Conservation (phyloP, 306 rosid genomes). For the Inga oerstediana region DNA sequence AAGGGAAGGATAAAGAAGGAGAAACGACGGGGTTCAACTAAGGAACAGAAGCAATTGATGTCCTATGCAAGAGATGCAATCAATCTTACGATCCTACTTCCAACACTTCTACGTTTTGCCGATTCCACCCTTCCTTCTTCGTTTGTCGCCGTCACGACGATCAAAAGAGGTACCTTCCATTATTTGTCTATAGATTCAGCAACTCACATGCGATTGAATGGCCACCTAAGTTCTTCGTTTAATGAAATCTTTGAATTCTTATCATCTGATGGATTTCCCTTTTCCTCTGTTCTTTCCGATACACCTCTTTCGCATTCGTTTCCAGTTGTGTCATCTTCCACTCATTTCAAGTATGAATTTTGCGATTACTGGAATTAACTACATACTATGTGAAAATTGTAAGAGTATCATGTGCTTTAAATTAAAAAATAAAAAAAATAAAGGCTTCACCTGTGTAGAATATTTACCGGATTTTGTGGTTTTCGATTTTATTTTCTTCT, state of each 20-base stretch:
- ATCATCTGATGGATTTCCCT: neutral
- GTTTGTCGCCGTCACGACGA: conserved; percentile 98
- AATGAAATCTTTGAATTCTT: neutral
- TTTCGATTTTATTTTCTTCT: neutral
- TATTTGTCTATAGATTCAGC: neutral
- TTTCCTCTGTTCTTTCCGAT: neutral
- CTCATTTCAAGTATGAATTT: neutral
- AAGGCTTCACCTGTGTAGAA: neutral
- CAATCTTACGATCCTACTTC: conserved; percentile 43
- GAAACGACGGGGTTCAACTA: too few species aligned
- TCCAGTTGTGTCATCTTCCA: neutral
- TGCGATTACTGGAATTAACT: neutral
- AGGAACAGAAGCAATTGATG: too few species aligned
- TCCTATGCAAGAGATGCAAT: conserved; percentile 55
- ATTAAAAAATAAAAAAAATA: neutral
- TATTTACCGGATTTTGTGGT: neutral
- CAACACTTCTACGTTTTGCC: conserved; percentile 67
- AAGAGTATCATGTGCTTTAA: neutral
- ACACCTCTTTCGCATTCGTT: neutral
- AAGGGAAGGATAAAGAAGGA: too few species aligned
- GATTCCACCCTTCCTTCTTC: conserved; percentile 86
- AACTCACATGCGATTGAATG: neutral
- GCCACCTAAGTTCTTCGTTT: neutral
- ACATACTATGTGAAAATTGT: neutral
- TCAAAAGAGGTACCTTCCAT: conserved; percentile 62